Evolutionary conservation across 345 rosid species (phyloP).

Genomic region (Kernera saxatilis): DNA sequence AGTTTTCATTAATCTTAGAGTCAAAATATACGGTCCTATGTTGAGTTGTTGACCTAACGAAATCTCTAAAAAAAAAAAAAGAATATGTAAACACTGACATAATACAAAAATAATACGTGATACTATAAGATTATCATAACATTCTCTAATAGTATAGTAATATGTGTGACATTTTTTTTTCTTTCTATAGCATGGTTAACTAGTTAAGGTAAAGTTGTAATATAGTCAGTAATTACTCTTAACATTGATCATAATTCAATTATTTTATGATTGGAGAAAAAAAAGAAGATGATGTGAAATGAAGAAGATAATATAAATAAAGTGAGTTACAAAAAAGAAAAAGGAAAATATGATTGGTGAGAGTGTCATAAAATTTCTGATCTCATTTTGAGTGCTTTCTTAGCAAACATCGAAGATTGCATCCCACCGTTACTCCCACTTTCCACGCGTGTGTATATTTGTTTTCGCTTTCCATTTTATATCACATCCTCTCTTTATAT

Average conservation of each 20-base stretch:
- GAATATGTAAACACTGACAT: neutral
- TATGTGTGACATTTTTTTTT: neutral
- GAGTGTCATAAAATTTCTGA: slow-evolving; percentile 19
- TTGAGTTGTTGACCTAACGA: neutral
- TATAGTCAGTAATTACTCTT: neutral
- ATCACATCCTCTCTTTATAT: neutral
- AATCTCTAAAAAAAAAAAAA: neutral
- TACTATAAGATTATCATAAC: neutral
- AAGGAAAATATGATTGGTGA: slow-evolving; percentile 18
- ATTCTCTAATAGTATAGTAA: neutral
- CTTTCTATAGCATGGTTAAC: neutral
- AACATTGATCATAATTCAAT: slow-evolving; percentile 8
- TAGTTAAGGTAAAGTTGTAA: neutral
- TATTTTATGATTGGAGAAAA: neutral
- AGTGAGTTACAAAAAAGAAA: slow-evolving; percentile 12
- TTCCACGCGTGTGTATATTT: slow-evolving; percentile 33
- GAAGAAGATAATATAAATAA: slow-evolving; percentile 25
- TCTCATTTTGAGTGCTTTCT: slow-evolving; percentile 31
- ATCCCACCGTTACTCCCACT: slow-evolving; percentile 32
- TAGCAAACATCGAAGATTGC: slow-evolving; percentile 33
- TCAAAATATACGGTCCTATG: neutral
- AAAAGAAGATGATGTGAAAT: slow-evolving; percentile 8
- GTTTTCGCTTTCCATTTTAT: slow-evolving; percentile 9
- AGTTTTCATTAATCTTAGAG: neutral
- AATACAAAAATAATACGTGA: neutral